Evolutionary conservation across 176 grass and related monocot species (phyloP).

Genomic region (Chrysopogon serrulatus): DNA sequence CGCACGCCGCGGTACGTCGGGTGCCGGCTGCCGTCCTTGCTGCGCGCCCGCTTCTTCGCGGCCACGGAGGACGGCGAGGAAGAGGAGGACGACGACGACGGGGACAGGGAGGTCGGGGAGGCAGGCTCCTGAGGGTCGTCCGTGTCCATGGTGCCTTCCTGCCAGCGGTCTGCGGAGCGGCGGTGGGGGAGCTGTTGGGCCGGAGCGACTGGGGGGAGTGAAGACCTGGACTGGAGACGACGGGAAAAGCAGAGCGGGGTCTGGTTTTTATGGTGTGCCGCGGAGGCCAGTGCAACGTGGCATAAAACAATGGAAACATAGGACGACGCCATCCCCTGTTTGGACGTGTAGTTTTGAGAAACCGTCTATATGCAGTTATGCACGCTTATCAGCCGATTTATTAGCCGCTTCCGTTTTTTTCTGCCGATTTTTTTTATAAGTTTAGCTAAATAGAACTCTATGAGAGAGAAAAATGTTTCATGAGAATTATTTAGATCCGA

Average conservation of each 20-base stretch:
- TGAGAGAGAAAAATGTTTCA: no score
- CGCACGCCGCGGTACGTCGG: slow-evolving; percentile 59
- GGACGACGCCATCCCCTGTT: not conserved
- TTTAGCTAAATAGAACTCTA: no score
- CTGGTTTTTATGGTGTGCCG: slow-evolving; percentile 38
- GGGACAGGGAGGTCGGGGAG: slow-evolving; percentile 6
- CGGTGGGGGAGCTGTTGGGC: slow-evolving; percentile 1
- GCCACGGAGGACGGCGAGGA: not conserved
- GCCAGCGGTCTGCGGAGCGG: not conserved
- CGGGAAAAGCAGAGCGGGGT: not conserved
- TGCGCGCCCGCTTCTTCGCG: slow-evolving; percentile 34
- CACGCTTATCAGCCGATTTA: no score
- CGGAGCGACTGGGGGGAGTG: not conserved
- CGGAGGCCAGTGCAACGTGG: slow-evolving; percentile 9
- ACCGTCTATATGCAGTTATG: no score
- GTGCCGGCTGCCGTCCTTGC: slow-evolving; percentile 51
- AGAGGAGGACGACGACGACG: not conserved
- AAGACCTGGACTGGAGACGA: not conserved
- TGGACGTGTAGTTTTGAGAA: no score
- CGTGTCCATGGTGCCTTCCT: slow-evolving; percentile 21
- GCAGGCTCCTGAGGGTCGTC: not conserved
- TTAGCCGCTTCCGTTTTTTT: no score
- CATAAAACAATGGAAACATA: not conserved
- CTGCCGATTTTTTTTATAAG: no score
- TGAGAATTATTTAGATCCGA: no score